A percentile compares a stretch with the other conserved stretches of the same genome.
These are phyloP conservation scores for Cladophialophora yegresii DNA, from an alignment of 2,329 filamentous ascomycete species.

Conservation along the genomic window DNA sequence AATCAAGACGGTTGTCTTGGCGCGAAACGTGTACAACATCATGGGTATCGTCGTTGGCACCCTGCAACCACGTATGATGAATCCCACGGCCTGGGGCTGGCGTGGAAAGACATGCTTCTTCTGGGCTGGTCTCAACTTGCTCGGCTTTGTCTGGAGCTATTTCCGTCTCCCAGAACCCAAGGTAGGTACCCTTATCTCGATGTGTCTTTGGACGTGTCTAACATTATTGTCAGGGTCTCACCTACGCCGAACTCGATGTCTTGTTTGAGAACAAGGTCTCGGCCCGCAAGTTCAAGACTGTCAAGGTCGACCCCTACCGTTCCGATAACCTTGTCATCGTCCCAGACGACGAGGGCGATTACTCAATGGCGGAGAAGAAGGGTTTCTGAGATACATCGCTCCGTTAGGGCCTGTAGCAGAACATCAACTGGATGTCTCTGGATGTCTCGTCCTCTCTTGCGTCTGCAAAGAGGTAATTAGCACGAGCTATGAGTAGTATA, in stretches of 20 bases:
- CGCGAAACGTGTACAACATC: conserved; percentile 55
- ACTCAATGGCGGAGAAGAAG: conserved; percentile 33
- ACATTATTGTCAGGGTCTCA: conserved; percentile 41
- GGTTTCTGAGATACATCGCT: conserved; percentile 18
- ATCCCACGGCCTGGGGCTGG: conserved; percentile 43
- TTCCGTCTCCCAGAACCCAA: conserved; percentile 49
- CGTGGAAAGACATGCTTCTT: conserved; percentile 45
- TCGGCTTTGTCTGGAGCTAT: conserved; percentile 47
- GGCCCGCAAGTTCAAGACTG: conserved; percentile 45
- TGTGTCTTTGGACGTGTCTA: neutral
- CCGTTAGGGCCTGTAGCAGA: neutral
- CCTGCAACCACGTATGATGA: conserved; percentile 44
- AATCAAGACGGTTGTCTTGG: conserved; percentile 58
- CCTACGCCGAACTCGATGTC: conserved; percentile 47
- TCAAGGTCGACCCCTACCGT: conserved; percentile 41
- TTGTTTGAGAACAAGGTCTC: conserved; percentile 46
- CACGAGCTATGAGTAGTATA: neutral
- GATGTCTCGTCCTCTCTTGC: neutral
- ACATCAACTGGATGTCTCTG: neutral
- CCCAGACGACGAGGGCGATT: conserved; percentile 31
- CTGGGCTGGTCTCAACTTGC: conserved; percentile 44
- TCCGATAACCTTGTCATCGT: conserved; percentile 37
- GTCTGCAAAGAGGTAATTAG: neutral
- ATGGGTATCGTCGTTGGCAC: conserved; percentile 40
- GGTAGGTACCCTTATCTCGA: conserved; percentile 19